Percentiles rank a stretch among this genome's conserved stretches.
These are phyloP conservation scores for Ananas comosus DNA, from an alignment of 176 grass and related monocot species.

Conservation along the genomic window DNA sequence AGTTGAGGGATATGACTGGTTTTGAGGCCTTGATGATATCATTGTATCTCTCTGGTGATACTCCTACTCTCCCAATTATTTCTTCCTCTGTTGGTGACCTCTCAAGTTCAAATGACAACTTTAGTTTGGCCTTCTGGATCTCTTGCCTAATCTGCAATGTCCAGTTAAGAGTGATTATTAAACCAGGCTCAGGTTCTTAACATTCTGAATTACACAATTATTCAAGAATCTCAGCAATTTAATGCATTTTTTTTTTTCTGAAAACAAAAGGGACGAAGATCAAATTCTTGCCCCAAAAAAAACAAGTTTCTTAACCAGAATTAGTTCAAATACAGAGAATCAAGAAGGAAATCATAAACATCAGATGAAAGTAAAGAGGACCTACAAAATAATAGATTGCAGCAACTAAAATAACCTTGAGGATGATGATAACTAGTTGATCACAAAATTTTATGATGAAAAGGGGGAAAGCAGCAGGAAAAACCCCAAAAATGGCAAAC, in stretches of 20 bases:
- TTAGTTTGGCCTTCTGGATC: slow-evolving; percentile 40
- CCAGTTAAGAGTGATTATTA: neutral
- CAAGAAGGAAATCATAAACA: neutral
- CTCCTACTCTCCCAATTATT: slow-evolving; percentile 24
- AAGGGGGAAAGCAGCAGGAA: no score
- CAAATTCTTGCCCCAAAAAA: neutral
- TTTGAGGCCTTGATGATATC: slow-evolving; percentile 51
- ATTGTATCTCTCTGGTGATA: slow-evolving; percentile 53
- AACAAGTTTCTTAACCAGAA: neutral
- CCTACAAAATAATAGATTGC: neutral
- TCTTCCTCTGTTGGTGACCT: slow-evolving; percentile 57
- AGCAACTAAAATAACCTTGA: neutral
- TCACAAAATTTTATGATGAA: neutral
- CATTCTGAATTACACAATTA: no score
- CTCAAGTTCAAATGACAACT: slow-evolving; percentile 72
- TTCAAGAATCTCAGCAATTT: no score
- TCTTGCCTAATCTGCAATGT: slow-evolving; percentile 46
- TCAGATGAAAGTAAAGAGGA: neutral
- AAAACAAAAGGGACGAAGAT: no score
- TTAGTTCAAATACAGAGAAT: neutral
- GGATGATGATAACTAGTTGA: neutral
- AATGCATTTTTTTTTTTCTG: no score
- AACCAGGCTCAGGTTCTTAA: no score
- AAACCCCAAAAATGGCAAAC: no score
- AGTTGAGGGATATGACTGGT: slow-evolving; percentile 63